Evolutionary conservation across 306 rosid species (phyloP), one percentile per base, ranked within the genome.

Genomic region (Alnus glutinosa): DNA sequence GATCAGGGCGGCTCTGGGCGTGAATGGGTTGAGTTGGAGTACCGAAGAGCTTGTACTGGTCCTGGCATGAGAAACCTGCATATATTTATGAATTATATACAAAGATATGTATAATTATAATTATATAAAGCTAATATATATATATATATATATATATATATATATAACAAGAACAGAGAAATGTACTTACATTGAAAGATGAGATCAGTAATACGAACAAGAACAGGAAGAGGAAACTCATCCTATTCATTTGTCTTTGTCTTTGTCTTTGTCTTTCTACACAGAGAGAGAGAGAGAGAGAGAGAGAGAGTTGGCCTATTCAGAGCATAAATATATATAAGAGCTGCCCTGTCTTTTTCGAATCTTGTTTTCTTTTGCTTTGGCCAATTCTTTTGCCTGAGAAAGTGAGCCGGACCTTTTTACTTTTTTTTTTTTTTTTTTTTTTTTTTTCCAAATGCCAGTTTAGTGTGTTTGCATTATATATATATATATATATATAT

Each of bases 1-100:
- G 75, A 83, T 57, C 36, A 90, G 79, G 2, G 92, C 89, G 37
- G 97, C 94, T 86, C 77, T 94, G 30, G 97, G 89, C 15, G 89
- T 87, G 71, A 92, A 92, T 5, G 98, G 98, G 82, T 91, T 91
- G 2, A 63, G 19, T 30, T 79, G 64, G 19, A 52, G 58, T 23
- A 23, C 28, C 28, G 73, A 23, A n/a, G 42, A 77, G 18, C 64
- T 50, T 51, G 16, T 50, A 28, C 9, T 2, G n/a, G 18, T 72
- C 7, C 30, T 75, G 70, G 85, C 85, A 47, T 12, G 55, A 39
- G 80, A 86, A 85, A 81, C 88, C 92, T 92, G 90, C 81, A 79
- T 50, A 39, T 32, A 52, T 23, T 23, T 23, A 23, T 23, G 28
- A 23, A 23, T 23, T n/a, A 14, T 18, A 64, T 0, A 12, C 28